phyloP scores from a whole-genome alignment of 352 stramenopile species.

The Globisporangium alternatum region DNA sequence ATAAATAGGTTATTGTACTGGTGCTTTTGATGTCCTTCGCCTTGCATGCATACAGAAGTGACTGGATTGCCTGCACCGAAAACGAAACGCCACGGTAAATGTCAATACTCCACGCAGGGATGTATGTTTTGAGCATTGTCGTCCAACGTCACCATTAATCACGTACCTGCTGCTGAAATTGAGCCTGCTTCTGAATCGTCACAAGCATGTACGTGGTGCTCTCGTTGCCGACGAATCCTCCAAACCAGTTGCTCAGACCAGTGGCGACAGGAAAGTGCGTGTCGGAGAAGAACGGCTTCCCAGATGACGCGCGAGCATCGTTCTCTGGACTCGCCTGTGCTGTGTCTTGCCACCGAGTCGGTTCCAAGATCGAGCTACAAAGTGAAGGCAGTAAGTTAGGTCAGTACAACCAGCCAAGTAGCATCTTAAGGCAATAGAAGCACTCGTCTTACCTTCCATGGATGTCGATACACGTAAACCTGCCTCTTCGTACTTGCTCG shows the following conservation, averaged over 20 bases:
- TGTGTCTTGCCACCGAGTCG: constrained; percentile 15
- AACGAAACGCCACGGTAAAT: not conserved
- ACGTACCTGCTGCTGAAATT: constrained; percentile 66
- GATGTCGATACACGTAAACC: constrained; percentile 46
- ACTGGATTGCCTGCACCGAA: constrained; percentile 59
- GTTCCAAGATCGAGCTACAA: constrained; percentile 42
- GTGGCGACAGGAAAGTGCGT: constrained; percentile 55
- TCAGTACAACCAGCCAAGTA: not conserved
- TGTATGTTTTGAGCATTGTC: too few species aligned
- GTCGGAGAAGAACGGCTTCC: constrained; percentile 40
- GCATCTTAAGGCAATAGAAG: not conserved
- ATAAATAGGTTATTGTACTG: constrained; percentile 31
- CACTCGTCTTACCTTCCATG: constrained; percentile 24
- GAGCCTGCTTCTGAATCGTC: constrained; percentile 48
- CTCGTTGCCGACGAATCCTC: constrained; percentile 42
- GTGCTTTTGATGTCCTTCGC: constrained; percentile 65
- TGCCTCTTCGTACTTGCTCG: constrained; percentile 28
- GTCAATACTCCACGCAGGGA: too few species aligned
- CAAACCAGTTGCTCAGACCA: constrained; percentile 39
- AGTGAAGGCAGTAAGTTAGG: not conserved
- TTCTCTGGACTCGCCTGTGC: not conserved
- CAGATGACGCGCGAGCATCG: not conserved
- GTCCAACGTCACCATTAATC: not conserved
- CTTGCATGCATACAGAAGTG: constrained; percentile 76
- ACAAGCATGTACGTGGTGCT: constrained; percentile 56